Percentiles rank a stretch among this genome's conserved stretches.
These are phyloP conservation scores for Myxozyma kluyveri DNA, from an alignment of 805 yeast species.

Conservation along the genomic window DNA sequence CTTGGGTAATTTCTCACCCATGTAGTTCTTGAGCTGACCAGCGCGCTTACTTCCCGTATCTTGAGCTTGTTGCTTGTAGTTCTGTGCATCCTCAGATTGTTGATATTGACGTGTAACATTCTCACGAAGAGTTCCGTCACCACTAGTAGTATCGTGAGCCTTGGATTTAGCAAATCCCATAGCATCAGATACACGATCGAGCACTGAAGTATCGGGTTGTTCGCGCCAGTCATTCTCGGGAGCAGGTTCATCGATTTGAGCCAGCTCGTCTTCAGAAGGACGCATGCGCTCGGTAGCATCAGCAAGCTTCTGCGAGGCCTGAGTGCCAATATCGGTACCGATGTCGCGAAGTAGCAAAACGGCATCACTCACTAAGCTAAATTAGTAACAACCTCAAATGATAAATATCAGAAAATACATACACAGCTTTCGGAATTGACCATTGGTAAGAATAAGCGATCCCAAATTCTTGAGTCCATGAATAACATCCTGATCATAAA, in stretches of 20 bases:
- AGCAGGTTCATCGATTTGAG: conserved; percentile 21
- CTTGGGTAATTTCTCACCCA: conserved; percentile 18
- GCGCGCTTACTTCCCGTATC: conserved; percentile 3
- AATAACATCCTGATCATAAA: conserved; percentile 14
- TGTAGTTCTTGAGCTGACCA: conserved; percentile 8
- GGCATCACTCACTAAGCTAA: conserved; percentile 18
- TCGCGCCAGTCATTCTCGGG: conserved; percentile 20
- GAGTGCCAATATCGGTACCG: conserved; percentile 15
- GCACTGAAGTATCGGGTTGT: conserved; percentile 9
- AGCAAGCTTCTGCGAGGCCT: conserved; percentile 4
- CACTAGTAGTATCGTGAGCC: not conserved
- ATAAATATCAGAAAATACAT: conserved; percentile 1
- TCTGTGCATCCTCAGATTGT: conserved; percentile 1
- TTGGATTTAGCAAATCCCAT: not conserved
- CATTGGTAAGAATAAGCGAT: conserved; percentile 23
- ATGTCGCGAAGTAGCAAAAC: conserved; percentile 23
- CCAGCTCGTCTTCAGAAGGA: conserved; percentile 21
- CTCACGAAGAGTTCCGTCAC: not conserved
- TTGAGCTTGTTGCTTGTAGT: conserved; percentile 2
- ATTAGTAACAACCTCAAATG: not conserved
- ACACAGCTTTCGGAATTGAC: conserved; percentile 28
- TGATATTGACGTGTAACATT: not conserved
- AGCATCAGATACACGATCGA: not conserved
- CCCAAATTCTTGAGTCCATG: conserved; percentile 21
- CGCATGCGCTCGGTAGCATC: conserved; percentile 10